Evolutionary conservation across 495 filamentous ascomycete species (phyloP).

Genomic region (Amniculicola lignicola): DNA sequence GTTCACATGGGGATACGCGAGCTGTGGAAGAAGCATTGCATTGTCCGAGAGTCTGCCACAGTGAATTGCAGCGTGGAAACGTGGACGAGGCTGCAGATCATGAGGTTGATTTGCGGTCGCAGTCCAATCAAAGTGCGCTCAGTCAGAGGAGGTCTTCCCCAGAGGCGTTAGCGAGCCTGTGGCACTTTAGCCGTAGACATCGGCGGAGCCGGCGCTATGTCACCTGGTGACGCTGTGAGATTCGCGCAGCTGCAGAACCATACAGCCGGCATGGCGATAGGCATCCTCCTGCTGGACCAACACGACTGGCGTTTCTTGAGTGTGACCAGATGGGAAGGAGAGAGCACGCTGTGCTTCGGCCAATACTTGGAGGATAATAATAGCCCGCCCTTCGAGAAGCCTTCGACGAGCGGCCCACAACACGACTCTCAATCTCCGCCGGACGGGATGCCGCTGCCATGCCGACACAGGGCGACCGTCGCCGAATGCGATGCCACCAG

Average conservation of each 20-base stretch:
- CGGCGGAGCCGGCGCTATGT: constrained; percentile 18
- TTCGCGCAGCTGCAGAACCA: constrained; percentile 24
- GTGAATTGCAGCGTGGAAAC: too few species aligned
- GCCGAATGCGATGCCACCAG: not conserved
- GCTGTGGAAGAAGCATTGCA: too few species aligned
- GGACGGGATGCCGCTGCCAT: constrained; percentile 1
- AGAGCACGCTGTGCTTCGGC: not conserved
- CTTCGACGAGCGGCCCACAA: not conserved
- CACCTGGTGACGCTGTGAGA: constrained; percentile 25
- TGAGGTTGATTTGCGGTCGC: constrained; percentile 15
- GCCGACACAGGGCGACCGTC: not conserved
- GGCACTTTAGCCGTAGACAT: constrained; percentile 25
- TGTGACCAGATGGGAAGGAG: constrained; percentile 20
- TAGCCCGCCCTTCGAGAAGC: constrained; percentile 1
- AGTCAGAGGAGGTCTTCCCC: not conserved
- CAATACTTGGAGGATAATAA: not conserved
- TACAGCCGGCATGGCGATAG: constrained; percentile 27
- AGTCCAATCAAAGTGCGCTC: constrained; percentile 14
- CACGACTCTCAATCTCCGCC: not conserved
- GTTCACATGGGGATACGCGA: too few species aligned
- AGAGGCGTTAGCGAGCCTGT: not conserved
- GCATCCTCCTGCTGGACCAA: constrained; percentile 13
- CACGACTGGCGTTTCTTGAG: not conserved
- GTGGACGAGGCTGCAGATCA: constrained; percentile 30
- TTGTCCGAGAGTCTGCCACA: too few species aligned